These are phyloP conservation scores for Neonectria coccinea DNA, from an alignment of 2,329 filamentous ascomycete genomes.

Conservation along the genomic window DNA sequence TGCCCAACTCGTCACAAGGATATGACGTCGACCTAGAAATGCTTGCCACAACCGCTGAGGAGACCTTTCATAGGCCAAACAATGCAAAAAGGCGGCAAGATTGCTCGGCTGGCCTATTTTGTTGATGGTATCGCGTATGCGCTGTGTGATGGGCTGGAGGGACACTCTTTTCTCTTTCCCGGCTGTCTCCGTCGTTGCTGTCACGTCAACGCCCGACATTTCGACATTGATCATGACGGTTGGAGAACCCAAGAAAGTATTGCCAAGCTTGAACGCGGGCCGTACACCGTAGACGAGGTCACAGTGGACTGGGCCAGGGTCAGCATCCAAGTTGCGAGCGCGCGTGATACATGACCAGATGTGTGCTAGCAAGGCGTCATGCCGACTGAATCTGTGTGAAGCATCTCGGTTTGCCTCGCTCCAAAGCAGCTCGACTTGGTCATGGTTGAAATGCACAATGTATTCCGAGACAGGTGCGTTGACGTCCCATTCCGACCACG, in stretches of 20 bases:
- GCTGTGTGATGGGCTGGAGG: not conserved
- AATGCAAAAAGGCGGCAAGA: constrained; percentile 36
- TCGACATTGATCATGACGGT: constrained; percentile 42
- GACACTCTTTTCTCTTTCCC: not conserved
- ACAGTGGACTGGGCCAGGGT: constrained; percentile 33
- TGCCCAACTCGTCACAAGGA: constrained; percentile 45
- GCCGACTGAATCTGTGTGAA: constrained; percentile 31
- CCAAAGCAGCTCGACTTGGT: constrained; percentile 32
- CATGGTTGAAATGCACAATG: constrained; percentile 34
- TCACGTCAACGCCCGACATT: constrained; percentile 24
- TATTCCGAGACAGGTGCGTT: constrained; percentile 37
- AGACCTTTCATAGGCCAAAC: constrained; percentile 38
- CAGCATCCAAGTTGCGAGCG: constrained; percentile 27
- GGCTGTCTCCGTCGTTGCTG: not conserved
- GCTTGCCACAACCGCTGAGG: constrained; percentile 46
- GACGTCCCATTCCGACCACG: constrained; percentile 43
- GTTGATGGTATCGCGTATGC: constrained; percentile 34
- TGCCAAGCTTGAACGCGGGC: constrained; percentile 24
- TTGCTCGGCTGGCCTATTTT: constrained; percentile 10
- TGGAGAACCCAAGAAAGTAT: constrained; percentile 39
- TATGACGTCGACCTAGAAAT: constrained; percentile 40
- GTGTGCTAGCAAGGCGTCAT: constrained; percentile 43
- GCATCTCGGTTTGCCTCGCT: not conserved
- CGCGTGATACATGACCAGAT: constrained; percentile 44
- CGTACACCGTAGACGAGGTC: constrained; percentile 40